Evolutionary conservation across 371 early-diverging fungal species (phyloP).

Genomic region (Saksenaea vasiformis): DNA sequence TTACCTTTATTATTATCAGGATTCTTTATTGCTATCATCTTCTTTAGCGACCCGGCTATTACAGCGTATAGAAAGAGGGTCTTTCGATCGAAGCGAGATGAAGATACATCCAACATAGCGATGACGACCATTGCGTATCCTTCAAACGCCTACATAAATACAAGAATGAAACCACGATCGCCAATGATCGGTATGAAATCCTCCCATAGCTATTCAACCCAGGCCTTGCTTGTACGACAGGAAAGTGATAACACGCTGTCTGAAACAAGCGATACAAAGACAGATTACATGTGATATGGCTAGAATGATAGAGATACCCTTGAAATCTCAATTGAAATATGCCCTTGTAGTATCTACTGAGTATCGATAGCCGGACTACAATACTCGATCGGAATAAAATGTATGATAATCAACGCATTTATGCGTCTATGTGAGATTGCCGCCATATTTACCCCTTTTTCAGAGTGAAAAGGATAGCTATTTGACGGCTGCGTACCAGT

Average conservation of each 20-base stretch:
- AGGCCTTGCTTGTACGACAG: not conserved
- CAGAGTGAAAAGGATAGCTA: no score
- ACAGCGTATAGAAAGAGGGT: not conserved
- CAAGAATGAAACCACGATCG: not conserved
- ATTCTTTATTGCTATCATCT: constrained; percentile 24
- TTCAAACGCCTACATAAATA: not conserved
- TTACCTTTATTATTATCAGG: constrained; percentile 12
- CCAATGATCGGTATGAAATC: not conserved
- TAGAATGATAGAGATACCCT: not conserved
- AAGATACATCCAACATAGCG: not conserved
- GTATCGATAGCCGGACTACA: no score
- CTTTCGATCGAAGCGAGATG: not conserved
- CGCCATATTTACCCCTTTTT: no score
- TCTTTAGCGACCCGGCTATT: constrained; percentile 35
- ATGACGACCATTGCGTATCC: not conserved
- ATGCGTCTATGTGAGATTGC: no score
- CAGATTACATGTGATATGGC: not conserved
- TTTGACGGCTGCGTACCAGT: no score
- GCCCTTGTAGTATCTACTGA: not conserved
- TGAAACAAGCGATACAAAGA: not conserved
- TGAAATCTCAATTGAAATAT: no score
- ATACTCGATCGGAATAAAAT: no score
- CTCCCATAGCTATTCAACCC: not conserved
- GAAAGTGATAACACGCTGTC: not conserved
- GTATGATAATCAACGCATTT: no score